Base-by-base conservation (phyloP, 345 rosid genomes). In the Eucalyptus pauciflora region DNA sequence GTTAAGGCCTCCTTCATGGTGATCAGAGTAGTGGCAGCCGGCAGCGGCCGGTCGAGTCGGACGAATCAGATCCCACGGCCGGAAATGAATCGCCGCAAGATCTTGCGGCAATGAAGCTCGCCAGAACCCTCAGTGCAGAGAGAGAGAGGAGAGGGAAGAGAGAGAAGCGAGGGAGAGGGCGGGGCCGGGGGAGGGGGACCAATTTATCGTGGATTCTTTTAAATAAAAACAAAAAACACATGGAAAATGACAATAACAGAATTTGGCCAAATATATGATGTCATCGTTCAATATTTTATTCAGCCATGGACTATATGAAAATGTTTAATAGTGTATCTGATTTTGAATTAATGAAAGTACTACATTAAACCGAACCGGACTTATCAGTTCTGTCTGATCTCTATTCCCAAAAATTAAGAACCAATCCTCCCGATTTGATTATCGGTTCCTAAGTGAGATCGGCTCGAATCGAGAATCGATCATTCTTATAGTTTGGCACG, bases 21-120 rank as follows among this genome's bases (percentile, higher is more conserved):
- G 94, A 96, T 96, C 88, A 96, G 99, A 79, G 99, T 96, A 93
- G 91, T 96, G 45, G 99, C 96, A 54, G 99, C 96, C 97, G 97
- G 95, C 99, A 37, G 25, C 24, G 86, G 91, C 87, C 91, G 86
- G 91, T 87, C 33, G 89, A 85, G 62, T n/a, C 22, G 41, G 3
- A 31, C 79, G 33, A 33, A 67, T 33, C 45, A 9, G 24, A 69
- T 69, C 43, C 80, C 80, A 16, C 45, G 29, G 62, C 79, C 37
- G 37, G 85, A 87, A 87, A 86, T 89, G n/a, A 89, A 87, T 86
- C 92, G 89, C 92, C 60, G 87, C 89, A 86, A 69, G 45, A 69
- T 31, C 80, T 69, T 33, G 45, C 7, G 24, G 80, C 80, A 0
- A 33, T 8, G 80, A 69, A 69, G 80, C 24, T 69, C 80, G 80